Conservation (phyloP, 1,139 yeast species). For the Debaryomycetaceae sp. region DNA sequence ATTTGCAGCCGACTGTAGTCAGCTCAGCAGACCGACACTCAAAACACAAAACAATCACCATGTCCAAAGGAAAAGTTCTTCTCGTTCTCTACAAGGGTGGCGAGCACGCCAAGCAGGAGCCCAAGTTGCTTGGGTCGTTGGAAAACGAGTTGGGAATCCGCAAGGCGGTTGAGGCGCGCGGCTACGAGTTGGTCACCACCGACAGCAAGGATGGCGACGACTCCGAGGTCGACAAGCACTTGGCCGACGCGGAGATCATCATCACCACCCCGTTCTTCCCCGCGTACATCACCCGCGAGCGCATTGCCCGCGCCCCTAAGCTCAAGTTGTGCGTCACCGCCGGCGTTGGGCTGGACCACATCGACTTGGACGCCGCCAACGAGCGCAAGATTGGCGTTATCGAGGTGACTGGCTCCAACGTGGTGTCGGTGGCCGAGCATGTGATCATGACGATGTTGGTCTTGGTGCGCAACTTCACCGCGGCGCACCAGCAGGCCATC, state of each 20-base stretch:
- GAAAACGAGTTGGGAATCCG: conserved; percentile 77
- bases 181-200: conserved; percentile 67
- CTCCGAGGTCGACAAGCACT: conserved; percentile 58
- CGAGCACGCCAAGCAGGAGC: conserved; percentile 56
- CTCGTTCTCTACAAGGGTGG: conserved; percentile 55
- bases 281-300: conserved; percentile 63
- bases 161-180: conserved; percentile 58
- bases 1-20: no score
- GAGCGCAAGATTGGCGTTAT: conserved; percentile 58
- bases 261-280: conserved; percentile 86
- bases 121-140: conserved; percentile 60
- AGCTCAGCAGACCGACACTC: no score
- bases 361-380: conserved; percentile 72
- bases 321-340: conserved; percentile 73
- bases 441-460: conserved; percentile 70
- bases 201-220: conserved; percentile 55
- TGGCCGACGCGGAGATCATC: conserved; percentile 68
- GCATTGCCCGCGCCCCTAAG: conserved; percentile 68
- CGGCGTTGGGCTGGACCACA: conserved; percentile 83
- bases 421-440: conserved; percentile 78
- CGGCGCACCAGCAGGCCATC: conserved; percentile 68
- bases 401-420: conserved; percentile 83
- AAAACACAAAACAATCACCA: no score
- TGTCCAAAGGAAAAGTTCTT: conserved; percentile 37
- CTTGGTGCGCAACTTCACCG: conserved; percentile 72